A percentile compares a stretch with the other conserved stretches of the same genome.
Conservation (phyloP, 2,329 filamentous ascomycete species). For the Diaporthe destruens region DNA sequence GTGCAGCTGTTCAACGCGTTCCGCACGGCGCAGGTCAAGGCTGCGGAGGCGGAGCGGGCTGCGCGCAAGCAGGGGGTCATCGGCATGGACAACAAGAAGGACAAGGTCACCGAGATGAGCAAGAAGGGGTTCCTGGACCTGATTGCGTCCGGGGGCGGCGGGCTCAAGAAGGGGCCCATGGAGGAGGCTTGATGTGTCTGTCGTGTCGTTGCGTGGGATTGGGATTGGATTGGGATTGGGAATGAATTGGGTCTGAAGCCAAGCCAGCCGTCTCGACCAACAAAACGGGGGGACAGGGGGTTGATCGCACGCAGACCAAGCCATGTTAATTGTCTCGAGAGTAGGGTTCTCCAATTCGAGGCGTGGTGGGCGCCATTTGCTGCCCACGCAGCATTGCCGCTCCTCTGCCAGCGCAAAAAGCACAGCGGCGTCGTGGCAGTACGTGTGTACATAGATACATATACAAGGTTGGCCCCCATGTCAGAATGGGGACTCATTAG, state of each 20-base stretch:
- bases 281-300: not conserved
- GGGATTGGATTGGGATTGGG: no score
- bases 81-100: constrained; percentile 83
- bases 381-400: constrained; percentile 8
- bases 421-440: constrained; percentile 18
- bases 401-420: not conserved
- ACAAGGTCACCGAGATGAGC: constrained; percentile 94
- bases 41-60: constrained; percentile 79
- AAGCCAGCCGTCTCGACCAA: not conserved
- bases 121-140: constrained; percentile 96
- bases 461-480: constrained; percentile 31
- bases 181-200: constrained; percentile 63
- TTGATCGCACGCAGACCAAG: constrained; percentile 24
- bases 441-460: constrained; percentile 31
- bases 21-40: constrained; percentile 90
- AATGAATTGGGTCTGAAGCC: no score
- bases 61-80: constrained; percentile 79
- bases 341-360: constrained; percentile 38
- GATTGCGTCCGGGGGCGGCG: constrained; percentile 76
- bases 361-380: constrained; percentile 14
- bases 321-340: constrained; percentile 21
- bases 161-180: constrained; percentile 68
- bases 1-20: constrained; percentile 98
- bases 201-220: no score
- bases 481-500: not conserved